Evolutionary conservation across 2,329 filamentous ascomycete genomes (phyloP).

Genomic region (Teratosphaeria zuluensis): DNA sequence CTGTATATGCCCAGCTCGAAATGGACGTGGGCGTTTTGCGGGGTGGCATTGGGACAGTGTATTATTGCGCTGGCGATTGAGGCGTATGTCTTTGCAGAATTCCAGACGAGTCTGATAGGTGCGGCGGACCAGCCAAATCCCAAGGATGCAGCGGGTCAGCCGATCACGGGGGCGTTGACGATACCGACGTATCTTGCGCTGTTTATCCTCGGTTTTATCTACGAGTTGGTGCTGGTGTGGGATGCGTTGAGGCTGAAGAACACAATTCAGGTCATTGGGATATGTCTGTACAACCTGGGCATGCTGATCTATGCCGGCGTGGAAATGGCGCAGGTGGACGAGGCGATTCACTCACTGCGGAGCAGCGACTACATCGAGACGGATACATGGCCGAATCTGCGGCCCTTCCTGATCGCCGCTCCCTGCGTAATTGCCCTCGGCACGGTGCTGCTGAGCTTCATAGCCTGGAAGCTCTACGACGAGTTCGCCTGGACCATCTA

Average conservation of each 20-base stretch:
- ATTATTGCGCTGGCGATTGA: conserved; percentile 74
- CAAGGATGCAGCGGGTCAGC: conserved; percentile 23
- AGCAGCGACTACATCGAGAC: conserved; percentile 30
- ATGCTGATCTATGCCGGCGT: conserved; percentile 88
- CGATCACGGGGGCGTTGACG: conserved; percentile 39
- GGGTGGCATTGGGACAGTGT: conserved; percentile 65
- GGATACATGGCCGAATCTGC: conserved; percentile 58
- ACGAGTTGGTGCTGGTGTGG: conserved; percentile 81
- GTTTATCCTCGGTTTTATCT: conserved; percentile 95
- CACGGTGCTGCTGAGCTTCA: conserved; percentile 61
- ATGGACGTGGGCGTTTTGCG: conserved; percentile 84
- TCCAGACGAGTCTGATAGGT: conserved; percentile 52
- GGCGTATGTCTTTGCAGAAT: conserved; percentile 81
- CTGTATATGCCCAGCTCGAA: conserved; percentile 70
- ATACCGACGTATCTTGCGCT: conserved; percentile 93
- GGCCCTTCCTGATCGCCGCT: conserved; percentile 73
- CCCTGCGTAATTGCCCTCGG: conserved; percentile 72
- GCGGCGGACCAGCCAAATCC: conserved; percentile 5
- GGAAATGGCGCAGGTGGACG: conserved; percentile 80
- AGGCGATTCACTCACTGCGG: conserved; percentile 54
- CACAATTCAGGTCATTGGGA: conserved; percentile 94
- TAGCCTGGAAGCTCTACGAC: conserved; percentile 93
- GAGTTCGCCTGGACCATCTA: conserved; percentile 99
- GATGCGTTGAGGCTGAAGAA: conserved; percentile 92
- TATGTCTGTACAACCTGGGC: conserved; percentile 85